Evolutionary conservation across 2,329 filamentous ascomycete species (phyloP).

Genomic region (Xylariomycetidae sp.): DNA sequence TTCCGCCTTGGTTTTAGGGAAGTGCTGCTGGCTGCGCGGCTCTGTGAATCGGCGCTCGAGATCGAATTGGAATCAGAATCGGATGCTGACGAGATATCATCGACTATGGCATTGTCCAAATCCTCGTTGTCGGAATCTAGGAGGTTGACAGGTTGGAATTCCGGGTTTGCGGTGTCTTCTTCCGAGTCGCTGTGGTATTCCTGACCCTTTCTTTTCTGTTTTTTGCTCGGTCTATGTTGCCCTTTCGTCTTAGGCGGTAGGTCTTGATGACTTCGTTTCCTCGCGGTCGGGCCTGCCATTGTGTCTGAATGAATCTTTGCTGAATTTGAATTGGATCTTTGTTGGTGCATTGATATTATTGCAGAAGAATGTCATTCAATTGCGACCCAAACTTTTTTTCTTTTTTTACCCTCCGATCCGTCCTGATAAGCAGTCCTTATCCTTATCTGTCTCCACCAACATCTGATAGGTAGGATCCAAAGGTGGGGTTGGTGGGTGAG

Average conservation of each 20-base stretch:
- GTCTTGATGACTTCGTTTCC: slow-evolving; percentile 25
- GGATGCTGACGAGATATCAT: slow-evolving; percentile 38
- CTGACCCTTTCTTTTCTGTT: slow-evolving; percentile 42
- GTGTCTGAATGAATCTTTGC: too few species aligned
- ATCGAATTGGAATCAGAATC: slow-evolving; percentile 26
- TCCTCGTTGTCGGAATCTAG: slow-evolving; percentile 55
- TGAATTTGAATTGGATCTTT: too few species aligned
- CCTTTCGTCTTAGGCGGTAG: slow-evolving; percentile 21
- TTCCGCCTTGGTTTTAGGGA: slow-evolving; percentile 17
- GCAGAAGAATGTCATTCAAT: too few species aligned
- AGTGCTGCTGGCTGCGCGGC: slow-evolving; percentile 26
- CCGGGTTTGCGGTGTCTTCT: slow-evolving; percentile 32
- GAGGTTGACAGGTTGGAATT: slow-evolving; percentile 48
- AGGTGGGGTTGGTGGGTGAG: too few species aligned
- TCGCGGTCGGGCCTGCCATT: slow-evolving; percentile 22
- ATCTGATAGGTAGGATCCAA: too few species aligned
- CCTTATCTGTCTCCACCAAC: too few species aligned
- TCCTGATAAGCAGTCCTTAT: too few species aligned
- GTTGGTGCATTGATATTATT: too few species aligned
- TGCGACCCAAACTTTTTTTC: too few species aligned
- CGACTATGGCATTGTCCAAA: slow-evolving; percentile 47
- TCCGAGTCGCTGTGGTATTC: slow-evolving; percentile 52
- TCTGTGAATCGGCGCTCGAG: slow-evolving; percentile 31
- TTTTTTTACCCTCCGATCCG: too few species aligned
- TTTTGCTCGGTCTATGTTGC: slow-evolving; percentile 43